Percentiles rank a stretch among this genome's conserved stretches.
Evolutionary conservation across 1,284 basidiomycete genomes (phyloP).

Genomic region (Sporisorium graminicola): DNA sequence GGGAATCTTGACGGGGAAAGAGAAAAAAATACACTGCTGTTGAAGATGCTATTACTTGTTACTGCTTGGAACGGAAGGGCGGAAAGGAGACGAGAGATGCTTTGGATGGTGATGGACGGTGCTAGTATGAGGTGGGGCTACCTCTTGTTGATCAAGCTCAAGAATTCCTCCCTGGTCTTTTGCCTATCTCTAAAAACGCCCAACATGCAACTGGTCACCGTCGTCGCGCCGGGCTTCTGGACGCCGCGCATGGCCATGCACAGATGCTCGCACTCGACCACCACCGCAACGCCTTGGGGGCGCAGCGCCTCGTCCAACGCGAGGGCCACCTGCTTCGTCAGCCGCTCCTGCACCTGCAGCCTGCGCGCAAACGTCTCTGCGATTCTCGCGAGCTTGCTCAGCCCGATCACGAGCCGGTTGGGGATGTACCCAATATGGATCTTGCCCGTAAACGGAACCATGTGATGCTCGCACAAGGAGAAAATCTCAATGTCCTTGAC

Average conservation of each 20-base stretch:
- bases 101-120: background rate
- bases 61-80: background rate
- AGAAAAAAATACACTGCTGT: conserved; percentile 20
- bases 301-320: conserved; percentile 97
- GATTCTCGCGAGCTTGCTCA: conserved; percentile 97
- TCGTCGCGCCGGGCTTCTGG: conserved; percentile 95
- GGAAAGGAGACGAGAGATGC: background rate
- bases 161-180: conserved; percentile 92
- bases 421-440: conserved; percentile 85
- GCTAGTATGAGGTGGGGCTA: background rate
- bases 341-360: conserved; percentile 95
- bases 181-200: conserved; percentile 96
- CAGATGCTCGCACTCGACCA: conserved; percentile 82
- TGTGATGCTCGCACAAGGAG: conserved; percentile 97
- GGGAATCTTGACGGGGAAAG: background rate
- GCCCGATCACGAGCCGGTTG: conserved; percentile 90
- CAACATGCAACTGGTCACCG: conserved; percentile 98
- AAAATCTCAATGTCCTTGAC: conserved; percentile 98
- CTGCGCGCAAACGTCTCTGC: conserved; percentile 97
- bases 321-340: conserved; percentile 97
- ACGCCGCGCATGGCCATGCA: conserved; percentile 99
- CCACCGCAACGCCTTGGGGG: conserved; percentile 97
- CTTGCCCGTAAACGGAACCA: conserved; percentile 98
- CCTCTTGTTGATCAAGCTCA: conserved; percentile 65
- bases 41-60: conserved; percentile 11